These are phyloP conservation scores for Somion occarium DNA, from an alignment of 1,284 basidiomycete species.

Conservation along the genomic window DNA sequence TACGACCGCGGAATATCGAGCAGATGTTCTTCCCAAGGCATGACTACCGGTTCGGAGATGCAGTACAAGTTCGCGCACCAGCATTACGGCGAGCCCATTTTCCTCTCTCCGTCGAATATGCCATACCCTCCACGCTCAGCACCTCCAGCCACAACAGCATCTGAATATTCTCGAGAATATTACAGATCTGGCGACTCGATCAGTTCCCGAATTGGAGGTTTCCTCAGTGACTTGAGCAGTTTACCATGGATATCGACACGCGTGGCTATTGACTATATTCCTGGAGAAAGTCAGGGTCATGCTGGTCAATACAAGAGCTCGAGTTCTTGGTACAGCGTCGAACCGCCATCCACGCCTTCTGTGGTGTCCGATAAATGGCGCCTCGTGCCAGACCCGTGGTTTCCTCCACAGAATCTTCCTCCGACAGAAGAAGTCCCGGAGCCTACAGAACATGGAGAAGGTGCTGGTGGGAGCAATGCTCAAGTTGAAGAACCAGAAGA, in stretches of 20 bases:
- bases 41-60: neutral
- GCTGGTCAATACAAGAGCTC: conserved; percentile 9
- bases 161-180: neutral
- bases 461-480: neutral
- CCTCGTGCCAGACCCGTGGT: conserved; percentile 16
- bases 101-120: too few relatives aligned
- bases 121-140: neutral
- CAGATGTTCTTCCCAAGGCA: neutral
- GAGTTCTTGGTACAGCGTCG: conserved; percentile 15
- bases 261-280: conserved; percentile 15
- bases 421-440: conserved; percentile 11
- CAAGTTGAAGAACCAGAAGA: conserved; percentile 6
- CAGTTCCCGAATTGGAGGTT: conserved; percentile 6
- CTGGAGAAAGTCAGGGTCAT: conserved; percentile 10
- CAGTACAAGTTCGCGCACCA: neutral
- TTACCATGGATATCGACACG: conserved; percentile 16
- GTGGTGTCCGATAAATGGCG: conserved; percentile 6
- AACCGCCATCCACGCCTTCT: conserved; percentile 10
- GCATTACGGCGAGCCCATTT: neutral
- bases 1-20: conserved; percentile 9
- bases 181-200: neutral
- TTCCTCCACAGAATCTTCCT: conserved; percentile 11
- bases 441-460: conserved; percentile 7
- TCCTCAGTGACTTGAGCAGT: conserved; percentile 11
- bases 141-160: neutral